These are phyloP conservation scores for Stropharia rugosoannulata DNA, from an alignment of 768 basidiomycete genomes.

Conservation along the genomic window DNA sequence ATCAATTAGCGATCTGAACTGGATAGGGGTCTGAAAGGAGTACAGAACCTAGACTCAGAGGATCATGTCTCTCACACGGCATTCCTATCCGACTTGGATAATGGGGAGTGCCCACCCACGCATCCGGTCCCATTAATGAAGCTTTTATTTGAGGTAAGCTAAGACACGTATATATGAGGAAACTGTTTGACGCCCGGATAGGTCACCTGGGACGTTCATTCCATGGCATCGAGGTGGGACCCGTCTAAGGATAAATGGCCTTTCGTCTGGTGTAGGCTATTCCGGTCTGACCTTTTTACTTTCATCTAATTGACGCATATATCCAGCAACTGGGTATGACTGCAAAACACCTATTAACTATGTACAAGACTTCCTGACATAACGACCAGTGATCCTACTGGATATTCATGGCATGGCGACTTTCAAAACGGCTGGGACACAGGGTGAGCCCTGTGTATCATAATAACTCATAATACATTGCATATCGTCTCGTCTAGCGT, in stretches of 20 bases:
- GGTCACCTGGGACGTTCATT: conserved; percentile 39
- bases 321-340: conserved; percentile 37
- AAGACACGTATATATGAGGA: not conserved
- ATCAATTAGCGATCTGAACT: not conserved
- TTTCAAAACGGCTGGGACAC: conserved; percentile 54
- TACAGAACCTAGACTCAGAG: conserved; percentile 36
- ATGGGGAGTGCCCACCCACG: conserved; percentile 35
- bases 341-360: not conserved
- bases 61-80: conserved; percentile 37
- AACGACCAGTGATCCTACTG: conserved; percentile 49
- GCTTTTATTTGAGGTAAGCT: conserved; percentile 33
- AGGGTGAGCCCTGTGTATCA: conserved; percentile 9
- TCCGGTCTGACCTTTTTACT: not conserved
- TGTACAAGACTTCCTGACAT: too few relatives aligned
- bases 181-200: not conserved
- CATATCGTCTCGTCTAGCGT: conserved; percentile 18
- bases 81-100: conserved; percentile 33
- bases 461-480: not conserved
- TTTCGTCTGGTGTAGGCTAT: conserved; percentile 33
- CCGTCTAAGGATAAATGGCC: conserved; percentile 34
- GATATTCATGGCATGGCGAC: conserved; percentile 47
- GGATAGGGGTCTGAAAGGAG: not conserved
- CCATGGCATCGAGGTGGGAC: conserved; percentile 34
- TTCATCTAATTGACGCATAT: not conserved
- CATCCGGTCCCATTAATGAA: conserved; percentile 39